phyloP scores from a whole-genome alignment of 805 yeast genomes.

The Zygosaccharomyces pseudorouxii region DNA sequence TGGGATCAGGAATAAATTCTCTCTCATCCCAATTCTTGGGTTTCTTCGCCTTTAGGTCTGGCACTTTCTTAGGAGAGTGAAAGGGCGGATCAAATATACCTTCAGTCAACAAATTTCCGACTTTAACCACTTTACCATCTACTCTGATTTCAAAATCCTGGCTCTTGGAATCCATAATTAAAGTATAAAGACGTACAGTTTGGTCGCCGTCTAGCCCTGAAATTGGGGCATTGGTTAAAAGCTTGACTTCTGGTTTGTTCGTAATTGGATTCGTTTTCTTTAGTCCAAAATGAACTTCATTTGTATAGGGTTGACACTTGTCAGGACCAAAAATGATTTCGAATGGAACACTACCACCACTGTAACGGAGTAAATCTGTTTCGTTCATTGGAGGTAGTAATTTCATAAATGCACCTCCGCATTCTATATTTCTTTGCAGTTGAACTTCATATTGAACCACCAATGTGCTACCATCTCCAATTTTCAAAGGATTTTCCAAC shows the following conservation, averaged over 20 bases:
- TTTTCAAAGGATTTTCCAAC: conserved; percentile 51
- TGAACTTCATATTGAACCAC: conserved; percentile 90
- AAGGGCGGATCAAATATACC: conserved; percentile 57
- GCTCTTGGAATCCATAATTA: conserved; percentile 54
- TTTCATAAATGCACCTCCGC: conserved; percentile 91
- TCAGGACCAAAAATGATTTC: conserved; percentile 95
- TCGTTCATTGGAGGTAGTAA: conserved; percentile 43
- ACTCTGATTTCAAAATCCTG: conserved; percentile 75
- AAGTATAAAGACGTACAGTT: conserved; percentile 67
- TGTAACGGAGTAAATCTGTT: conserved; percentile 37
- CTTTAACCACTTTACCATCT: conserved; percentile 67
- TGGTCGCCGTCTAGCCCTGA: conserved; percentile 51
- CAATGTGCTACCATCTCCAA: conserved; percentile 58
- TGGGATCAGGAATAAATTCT: conserved; percentile 62
- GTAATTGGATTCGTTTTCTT: conserved; percentile 52
- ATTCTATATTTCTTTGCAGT: conserved; percentile 67
- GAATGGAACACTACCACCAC: conserved; percentile 59
- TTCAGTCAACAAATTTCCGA: conserved; percentile 64
- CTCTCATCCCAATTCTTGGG: conserved; percentile 85
- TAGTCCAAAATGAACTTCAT: conserved; percentile 75
- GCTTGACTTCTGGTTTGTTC: conserved; percentile 63
- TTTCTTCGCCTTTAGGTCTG: conserved; percentile 51
- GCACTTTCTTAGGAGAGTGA: conserved; percentile 60
- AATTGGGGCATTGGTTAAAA: conserved; percentile 56
- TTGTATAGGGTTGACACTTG: conserved; percentile 67